phyloP scores from a whole-genome alignment of 2,329 filamentous ascomycete genomes.

The Trichoderma pleuroti region DNA sequence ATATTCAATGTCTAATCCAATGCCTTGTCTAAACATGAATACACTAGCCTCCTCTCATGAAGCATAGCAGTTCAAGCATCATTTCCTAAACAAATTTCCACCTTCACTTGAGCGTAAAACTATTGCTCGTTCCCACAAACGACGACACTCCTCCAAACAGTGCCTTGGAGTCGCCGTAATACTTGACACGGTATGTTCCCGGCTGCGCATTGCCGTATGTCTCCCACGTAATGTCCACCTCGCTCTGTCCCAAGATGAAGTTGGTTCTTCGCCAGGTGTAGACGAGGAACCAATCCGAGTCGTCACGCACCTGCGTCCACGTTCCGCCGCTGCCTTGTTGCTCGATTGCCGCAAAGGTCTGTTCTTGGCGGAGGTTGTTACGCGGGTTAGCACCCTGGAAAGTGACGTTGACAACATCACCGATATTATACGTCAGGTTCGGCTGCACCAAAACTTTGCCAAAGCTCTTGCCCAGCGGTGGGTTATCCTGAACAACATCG shows the following conservation, averaged over 20 bases:
- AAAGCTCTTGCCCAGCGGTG: slow-evolving; percentile 64
- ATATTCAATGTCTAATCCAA: background rate
- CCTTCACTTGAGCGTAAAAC: slow-evolving; percentile 22
- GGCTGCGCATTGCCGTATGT: slow-evolving; percentile 43
- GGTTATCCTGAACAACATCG: slow-evolving; percentile 69
- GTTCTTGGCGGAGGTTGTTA: slow-evolving; percentile 77
- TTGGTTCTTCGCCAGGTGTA: slow-evolving; percentile 76
- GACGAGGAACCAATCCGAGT: slow-evolving; percentile 79
- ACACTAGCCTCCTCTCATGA: background rate
- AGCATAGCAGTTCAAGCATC: background rate
- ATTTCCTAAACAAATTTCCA: background rate
- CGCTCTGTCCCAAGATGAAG: slow-evolving; percentile 67
- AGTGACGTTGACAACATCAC: slow-evolving; percentile 59
- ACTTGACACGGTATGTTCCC: slow-evolving; percentile 75
- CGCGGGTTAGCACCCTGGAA: slow-evolving; percentile 89
- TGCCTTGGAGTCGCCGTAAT: slow-evolving; percentile 77
- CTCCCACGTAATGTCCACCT: slow-evolving; percentile 79
- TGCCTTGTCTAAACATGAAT: background rate
- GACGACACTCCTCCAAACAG: slow-evolving; percentile 40
- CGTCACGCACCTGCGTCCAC: slow-evolving; percentile 68
- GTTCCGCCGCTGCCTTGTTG: slow-evolving; percentile 39
- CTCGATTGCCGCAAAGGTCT: slow-evolving; percentile 76
- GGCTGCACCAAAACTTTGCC: slow-evolving; percentile 62
- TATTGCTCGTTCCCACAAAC: slow-evolving; percentile 25
- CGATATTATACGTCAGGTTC: slow-evolving; percentile 52